phyloP scores from a whole-genome alignment of 768 basidiomycete genomes.

The Boletus reticulatus region DNA sequence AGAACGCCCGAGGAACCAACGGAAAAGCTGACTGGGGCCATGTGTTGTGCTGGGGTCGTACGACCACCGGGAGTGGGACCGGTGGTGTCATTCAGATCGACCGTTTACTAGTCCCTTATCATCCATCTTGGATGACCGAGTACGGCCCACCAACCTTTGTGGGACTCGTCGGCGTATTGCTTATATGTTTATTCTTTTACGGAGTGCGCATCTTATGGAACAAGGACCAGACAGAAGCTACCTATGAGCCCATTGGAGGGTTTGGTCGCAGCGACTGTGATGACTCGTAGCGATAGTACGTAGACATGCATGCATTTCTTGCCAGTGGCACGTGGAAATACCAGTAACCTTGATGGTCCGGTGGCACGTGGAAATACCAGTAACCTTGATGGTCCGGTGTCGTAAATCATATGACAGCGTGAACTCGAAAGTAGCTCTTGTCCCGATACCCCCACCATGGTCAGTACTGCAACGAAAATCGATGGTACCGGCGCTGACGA shows the following conservation, averaged over 20 bases:
- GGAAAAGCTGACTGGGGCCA: slow-evolving; percentile 61
- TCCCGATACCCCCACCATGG: slow-evolving; percentile 24
- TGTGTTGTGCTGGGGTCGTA: slow-evolving; percentile 72
- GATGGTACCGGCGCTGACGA: slow-evolving; percentile 5
- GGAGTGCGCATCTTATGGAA: slow-evolving; percentile 71
- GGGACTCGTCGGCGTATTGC: slow-evolving; percentile 52
- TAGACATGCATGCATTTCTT: slow-evolving; percentile 17
- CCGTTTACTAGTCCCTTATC: slow-evolving; percentile 77
- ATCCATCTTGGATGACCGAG: slow-evolving; percentile 80
- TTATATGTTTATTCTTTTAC: slow-evolving; percentile 71
- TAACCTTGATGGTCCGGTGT: no score
- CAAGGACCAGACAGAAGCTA: slow-evolving; percentile 75
- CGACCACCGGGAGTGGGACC: slow-evolving; percentile 65
- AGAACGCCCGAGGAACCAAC: slow-evolving; percentile 66
- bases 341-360: neutral
- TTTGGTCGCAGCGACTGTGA: slow-evolving; percentile 55
- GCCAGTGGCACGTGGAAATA: slow-evolving; percentile 5
- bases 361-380: slow-evolving; percentile 6
- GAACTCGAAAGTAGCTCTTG: neutral
- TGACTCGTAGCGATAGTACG: slow-evolving; percentile 25
- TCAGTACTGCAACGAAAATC: slow-evolving; percentile 9
- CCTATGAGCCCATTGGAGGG: slow-evolving; percentile 88
- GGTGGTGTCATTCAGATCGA: slow-evolving; percentile 93
- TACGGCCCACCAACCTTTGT: slow-evolving; percentile 72
- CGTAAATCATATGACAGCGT: slow-evolving; percentile 30